A percentile compares a stretch with the other conserved stretches of the same genome.
These are phyloP conservation scores for Claviceps humidiphila DNA, from an alignment of 2,329 filamentous ascomycete species.

Conservation along the genomic window DNA sequence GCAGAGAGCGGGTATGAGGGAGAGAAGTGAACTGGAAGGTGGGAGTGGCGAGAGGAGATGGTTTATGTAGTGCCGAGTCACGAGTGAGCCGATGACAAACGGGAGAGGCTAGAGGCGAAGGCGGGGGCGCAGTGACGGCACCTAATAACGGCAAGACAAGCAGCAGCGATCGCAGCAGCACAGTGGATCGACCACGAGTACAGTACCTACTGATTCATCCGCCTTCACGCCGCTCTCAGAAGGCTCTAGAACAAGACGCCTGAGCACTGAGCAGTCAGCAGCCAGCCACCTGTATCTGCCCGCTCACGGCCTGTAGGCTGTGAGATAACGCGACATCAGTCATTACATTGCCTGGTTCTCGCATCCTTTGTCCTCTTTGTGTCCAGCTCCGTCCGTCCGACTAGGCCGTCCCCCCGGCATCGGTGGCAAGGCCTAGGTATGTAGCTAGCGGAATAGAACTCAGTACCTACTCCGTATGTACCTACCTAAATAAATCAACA, in stretches of 20 bases:
- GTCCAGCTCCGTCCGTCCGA: no score
- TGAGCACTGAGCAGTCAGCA: background rate
- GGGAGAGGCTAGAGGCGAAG: constrained; percentile 11
- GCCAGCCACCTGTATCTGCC: background rate
- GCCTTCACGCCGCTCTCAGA: constrained; percentile 13
- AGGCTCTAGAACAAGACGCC: constrained; percentile 24
- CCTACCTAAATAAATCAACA: no score
- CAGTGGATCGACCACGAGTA: background rate
- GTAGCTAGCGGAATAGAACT: no score
- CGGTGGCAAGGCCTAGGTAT: no score
- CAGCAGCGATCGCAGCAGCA: background rate
- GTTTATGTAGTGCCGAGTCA: constrained; percentile 17
- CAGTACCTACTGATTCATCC: constrained; percentile 8
- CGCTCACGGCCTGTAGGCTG: no score
- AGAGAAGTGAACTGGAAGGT: constrained; percentile 5
- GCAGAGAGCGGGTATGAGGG: background rate
- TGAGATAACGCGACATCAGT: no score
- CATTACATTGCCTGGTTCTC: no score
- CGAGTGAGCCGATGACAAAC: constrained; percentile 7
- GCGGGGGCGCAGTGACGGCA: constrained; percentile 17
- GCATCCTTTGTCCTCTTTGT: no score
- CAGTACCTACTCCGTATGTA: no score
- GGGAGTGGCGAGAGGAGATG: constrained; percentile 12
- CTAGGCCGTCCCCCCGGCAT: no score
- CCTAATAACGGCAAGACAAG: constrained; percentile 10